Base-by-base conservation (phyloP, 2,329 filamentous ascomycete species). In the Lachnellula willkommii region DNA sequence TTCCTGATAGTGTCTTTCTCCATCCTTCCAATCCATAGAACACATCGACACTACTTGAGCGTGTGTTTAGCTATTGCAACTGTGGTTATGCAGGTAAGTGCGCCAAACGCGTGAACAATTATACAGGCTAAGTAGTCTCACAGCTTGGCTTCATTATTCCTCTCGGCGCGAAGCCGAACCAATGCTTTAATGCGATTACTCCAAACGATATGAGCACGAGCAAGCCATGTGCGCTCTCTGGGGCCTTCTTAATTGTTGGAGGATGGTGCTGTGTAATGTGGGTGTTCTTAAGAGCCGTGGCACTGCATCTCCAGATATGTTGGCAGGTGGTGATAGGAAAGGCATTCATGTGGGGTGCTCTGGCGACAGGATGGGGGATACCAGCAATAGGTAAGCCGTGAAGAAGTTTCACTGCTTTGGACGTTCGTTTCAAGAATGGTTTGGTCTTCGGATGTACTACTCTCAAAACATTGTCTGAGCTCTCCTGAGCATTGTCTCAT, bases 251-350 rank as follows among this genome's bases (percentile, higher is more conserved):
- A 50, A 80, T 97, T 50, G 82, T 92, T 32, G 94, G 94, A 52
- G 94, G 92, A 45, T 89, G 92, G 80, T 81, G 84, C 32, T 89
- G 86, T 47, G 83, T 90, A 35, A 85, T 95, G 72, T 99, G 94
- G 93, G 84, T 92, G 61, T 95, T 96, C 70, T 80, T 96, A 58
- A 85, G 94, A 60, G 89, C 93, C 0, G 75, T 97, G 36, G 95
- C 91, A 4, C 86, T 99, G 65, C 94, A 99, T 72, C 83, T 99
- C 26, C 94, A 97, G 72, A 96, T 99, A 62, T 96, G 92, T 77
- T 99, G 94, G 94, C 91, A 97, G 71, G 80, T 95, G 36, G 84
- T 93, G 7, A 89, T 95, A 4, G 94, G 94, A 40, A 82, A 85
- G 46, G 88, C 81, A 66, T 97, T 96, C 73, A 96, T 96, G 84